Percentiles rank a stretch among this genome's conserved stretches.
Evolutionary conservation across 1,284 basidiomycete species (phyloP).

Genomic region (Chalciporus piperatoides): DNA sequence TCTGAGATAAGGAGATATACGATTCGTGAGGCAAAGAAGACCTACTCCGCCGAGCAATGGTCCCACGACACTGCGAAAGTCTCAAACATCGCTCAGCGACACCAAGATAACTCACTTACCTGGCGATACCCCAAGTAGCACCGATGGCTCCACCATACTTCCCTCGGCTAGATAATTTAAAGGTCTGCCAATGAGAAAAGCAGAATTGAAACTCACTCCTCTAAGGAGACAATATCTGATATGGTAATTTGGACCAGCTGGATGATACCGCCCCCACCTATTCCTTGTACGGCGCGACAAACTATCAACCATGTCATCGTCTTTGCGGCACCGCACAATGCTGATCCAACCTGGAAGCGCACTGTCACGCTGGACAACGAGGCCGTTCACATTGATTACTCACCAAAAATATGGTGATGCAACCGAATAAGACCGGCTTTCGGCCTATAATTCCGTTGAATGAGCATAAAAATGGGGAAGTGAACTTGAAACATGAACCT

Average conservation of each 20-base stretch:
- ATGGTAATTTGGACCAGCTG: slow-evolving; percentile 39
- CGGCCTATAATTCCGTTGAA: slow-evolving; percentile 23
- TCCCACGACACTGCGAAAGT: slow-evolving; percentile 38
- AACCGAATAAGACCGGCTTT: slow-evolving; percentile 38
- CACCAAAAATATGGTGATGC: slow-evolving; percentile 40
- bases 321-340: slow-evolving; percentile 49
- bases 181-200: slow-evolving; percentile 6
- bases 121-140: slow-evolving; percentile 44
- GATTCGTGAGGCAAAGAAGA: neutral
- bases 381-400: slow-evolving; percentile 5
- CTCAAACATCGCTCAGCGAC: neutral
- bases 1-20: slow-evolving; percentile 2
- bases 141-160: slow-evolving; percentile 41
- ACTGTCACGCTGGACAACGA: neutral
- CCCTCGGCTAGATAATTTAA: slow-evolving; percentile 31
- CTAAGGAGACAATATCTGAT: slow-evolving; percentile 37
- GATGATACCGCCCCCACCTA: slow-evolving; percentile 46
- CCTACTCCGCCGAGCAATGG: slow-evolving; percentile 38
- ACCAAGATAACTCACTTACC: slow-evolving; percentile 23
- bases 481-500: slow-evolving; percentile 9
- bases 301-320: slow-evolving; percentile 46
- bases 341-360: slow-evolving; percentile 38
- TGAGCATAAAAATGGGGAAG: neutral
- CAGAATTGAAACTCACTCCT: slow-evolving; percentile 19
- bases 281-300: slow-evolving; percentile 48